phyloP scores from a whole-genome alignment of 495 filamentous ascomycete genomes.

The Lophiotrema nucula region DNA sequence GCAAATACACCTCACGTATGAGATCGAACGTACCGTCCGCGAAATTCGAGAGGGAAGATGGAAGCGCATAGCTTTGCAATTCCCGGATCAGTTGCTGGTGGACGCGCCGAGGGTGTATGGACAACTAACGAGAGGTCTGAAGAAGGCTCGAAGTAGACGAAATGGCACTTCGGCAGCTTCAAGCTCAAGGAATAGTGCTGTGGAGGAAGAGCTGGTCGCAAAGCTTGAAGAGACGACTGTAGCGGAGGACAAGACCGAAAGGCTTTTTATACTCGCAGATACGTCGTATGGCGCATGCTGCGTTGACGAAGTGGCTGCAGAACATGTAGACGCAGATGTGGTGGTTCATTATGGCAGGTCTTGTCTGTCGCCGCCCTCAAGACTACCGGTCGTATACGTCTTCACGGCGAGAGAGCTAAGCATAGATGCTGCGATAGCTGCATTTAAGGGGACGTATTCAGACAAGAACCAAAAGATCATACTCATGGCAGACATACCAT shows the following conservation, averaged over 20 bases:
- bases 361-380: constrained; percentile 85
- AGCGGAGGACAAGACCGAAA: constrained; percentile 40
- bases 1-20: constrained; percentile 76
- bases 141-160: constrained; percentile 28
- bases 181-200: background rate
- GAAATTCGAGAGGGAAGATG: constrained; percentile 72
- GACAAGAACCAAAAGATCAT: constrained; percentile 64
- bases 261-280: constrained; percentile 85
- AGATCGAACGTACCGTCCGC: constrained; percentile 74
- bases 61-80: constrained; percentile 81
- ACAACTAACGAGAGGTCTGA: constrained; percentile 61
- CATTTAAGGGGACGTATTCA: constrained; percentile 68
- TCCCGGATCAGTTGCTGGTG: constrained; percentile 85
- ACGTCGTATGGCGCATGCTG: constrained; percentile 97
- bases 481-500: constrained; percentile 88
- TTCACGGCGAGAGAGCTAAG: constrained; percentile 74
- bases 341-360: constrained; percentile 94
- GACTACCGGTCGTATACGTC: constrained; percentile 87
- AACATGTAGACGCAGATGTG: constrained; percentile 86
- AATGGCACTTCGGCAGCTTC: background rate
- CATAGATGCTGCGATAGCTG: constrained; percentile 53
- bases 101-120: constrained; percentile 83
- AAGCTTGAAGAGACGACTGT: constrained; percentile 8
- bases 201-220: background rate
- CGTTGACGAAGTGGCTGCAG: constrained; percentile 94